Base-by-base conservation (phyloP, 176 grass and related monocot species). In the Saccharum spontaneum region DNA sequence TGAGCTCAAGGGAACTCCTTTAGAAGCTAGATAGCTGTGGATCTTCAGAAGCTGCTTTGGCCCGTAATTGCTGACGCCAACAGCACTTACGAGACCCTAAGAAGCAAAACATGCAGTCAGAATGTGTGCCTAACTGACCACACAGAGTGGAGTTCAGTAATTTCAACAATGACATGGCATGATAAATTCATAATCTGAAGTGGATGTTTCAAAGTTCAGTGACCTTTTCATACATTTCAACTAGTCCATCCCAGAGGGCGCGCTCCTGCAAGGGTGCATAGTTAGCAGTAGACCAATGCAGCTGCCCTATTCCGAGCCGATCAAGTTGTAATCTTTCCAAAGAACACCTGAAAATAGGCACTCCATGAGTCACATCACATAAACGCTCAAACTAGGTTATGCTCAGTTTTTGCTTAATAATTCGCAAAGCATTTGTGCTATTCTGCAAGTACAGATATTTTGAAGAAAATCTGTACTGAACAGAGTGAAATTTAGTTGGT, bases 141-240 rank as follows among this genome's bases (percentile, higher is more conserved):
- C 72, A 20, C 24, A 18, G 12, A 59, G 12, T 30, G 28, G 49
- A 81, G 64, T 71, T 41, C 46, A 81, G 37, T 61, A 82, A 49
- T 66, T 40, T 16, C 0, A n/a, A 45, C 20, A n/a, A 86, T 64
- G 54, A 3, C 26, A 89, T 4, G 3, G 0, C 45, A 31, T 74
- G 1, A 18, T 30, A 43, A 57, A 8, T 43, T 30, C 1, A 82
- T 24, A 87, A 64, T 26, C 37, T 36, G 20, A 52, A 26, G 15
- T 69, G 6, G 75, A 55, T 88, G 55, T 71, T 86, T 82, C 77
- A 5, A 86, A 76, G 70, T 79, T 75, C 69, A 75, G 66, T 78
- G 75, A 98, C 96, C 96, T 95, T 87, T 61, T 98, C 96, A 87
- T 94, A 94, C 93, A 98, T 98, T 84, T 92, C 89, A 84, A 92